A percentile compares a stretch with the other conserved stretches of the same genome.
phyloP scores from a whole-genome alignment of 1,284 basidiomycete species.

The Xerocomus minutiporus region DNA sequence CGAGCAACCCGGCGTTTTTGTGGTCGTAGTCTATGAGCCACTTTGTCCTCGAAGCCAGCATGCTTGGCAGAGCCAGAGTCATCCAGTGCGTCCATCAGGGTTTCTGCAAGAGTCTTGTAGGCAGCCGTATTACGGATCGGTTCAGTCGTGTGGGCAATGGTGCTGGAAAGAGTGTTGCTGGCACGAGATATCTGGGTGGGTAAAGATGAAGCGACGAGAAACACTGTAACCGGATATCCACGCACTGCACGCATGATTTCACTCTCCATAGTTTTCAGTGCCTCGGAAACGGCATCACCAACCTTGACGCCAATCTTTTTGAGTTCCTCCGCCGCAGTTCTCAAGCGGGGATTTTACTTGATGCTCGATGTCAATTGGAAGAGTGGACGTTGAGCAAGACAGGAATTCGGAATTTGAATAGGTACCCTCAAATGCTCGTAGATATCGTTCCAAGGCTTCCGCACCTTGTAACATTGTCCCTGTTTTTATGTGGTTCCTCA shows the following conservation, averaged over 20 bases:
- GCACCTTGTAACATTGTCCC: too few species aligned
- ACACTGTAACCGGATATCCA: constrained; percentile 8
- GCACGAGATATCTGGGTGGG: constrained; percentile 66
- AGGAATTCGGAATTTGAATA: constrained; percentile 19
- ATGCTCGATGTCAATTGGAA: constrained; percentile 85
- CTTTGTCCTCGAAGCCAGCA: constrained; percentile 92
- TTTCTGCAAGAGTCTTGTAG: constrained; percentile 89
- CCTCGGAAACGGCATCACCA: constrained; percentile 88
- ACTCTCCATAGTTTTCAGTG: constrained; percentile 88
- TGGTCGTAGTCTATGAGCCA: constrained; percentile 72
- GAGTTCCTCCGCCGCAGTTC: constrained; percentile 88
- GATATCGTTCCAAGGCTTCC: constrained; percentile 45
- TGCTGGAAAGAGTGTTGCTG: constrained; percentile 72
- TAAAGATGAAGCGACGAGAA: background rate
- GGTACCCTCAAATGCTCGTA: constrained; percentile 91
- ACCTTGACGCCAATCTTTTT: constrained; percentile 88
- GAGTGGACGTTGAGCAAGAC: constrained; percentile 4
- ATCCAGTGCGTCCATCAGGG: constrained; percentile 88
- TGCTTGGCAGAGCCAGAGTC: constrained; percentile 90
- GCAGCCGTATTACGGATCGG: constrained; percentile 94
- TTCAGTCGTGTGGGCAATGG: constrained; percentile 80
- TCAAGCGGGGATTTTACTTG: constrained; percentile 91
- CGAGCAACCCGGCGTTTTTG: constrained; percentile 45
- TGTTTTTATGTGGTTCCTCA: too few species aligned
- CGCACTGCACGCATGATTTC: constrained; percentile 83